A percentile compares a stretch with the other conserved stretches of the same genome.
These are phyloP conservation scores for Nymphaea colorata DNA, from an alignment of 164 flowering plant species.

Conservation along the genomic window DNA sequence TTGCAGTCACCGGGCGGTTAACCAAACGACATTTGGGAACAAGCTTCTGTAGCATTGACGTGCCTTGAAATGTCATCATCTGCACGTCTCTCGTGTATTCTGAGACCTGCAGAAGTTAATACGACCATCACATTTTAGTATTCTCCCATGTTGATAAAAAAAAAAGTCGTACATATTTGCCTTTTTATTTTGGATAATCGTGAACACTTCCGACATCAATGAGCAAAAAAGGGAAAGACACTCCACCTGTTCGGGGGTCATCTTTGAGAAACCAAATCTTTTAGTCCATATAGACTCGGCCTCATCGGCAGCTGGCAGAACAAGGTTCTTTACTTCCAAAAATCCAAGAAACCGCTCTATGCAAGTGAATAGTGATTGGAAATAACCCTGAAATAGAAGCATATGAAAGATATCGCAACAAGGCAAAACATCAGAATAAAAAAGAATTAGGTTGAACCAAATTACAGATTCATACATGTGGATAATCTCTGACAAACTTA, in stretches of 20 bases:
- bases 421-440: too few relatives aligned
- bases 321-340: slow-evolving; percentile 15
- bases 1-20: neutral
- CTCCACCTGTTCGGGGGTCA: slow-evolving; percentile 15
- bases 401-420: neutral
- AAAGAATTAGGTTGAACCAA: too few relatives aligned
- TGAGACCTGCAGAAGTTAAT: slow-evolving; percentile 22
- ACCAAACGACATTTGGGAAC: slow-evolving; percentile 17
- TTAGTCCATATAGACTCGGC: slow-evolving; percentile 27
- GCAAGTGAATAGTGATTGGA: slow-evolving; percentile 22
- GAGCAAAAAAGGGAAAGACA: neutral
- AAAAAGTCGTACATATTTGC: neutral
- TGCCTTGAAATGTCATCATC: slow-evolving; percentile 54
- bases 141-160: neutral
- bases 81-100: slow-evolving; percentile 18
- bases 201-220: neutral
- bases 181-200: neutral
- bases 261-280: slow-evolving; percentile 19
- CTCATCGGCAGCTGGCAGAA: slow-evolving; percentile 29
- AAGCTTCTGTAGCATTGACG: slow-evolving; percentile 40
- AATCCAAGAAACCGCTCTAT: slow-evolving; percentile 20
- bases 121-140: neutral
- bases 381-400: slow-evolving; percentile 20
- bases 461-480: too few relatives aligned
- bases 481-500: too few relatives aligned